These are phyloP conservation scores for Nelumbo lutea DNA, from an alignment of 164 flowering plant genomes.

Conservation along the genomic window DNA sequence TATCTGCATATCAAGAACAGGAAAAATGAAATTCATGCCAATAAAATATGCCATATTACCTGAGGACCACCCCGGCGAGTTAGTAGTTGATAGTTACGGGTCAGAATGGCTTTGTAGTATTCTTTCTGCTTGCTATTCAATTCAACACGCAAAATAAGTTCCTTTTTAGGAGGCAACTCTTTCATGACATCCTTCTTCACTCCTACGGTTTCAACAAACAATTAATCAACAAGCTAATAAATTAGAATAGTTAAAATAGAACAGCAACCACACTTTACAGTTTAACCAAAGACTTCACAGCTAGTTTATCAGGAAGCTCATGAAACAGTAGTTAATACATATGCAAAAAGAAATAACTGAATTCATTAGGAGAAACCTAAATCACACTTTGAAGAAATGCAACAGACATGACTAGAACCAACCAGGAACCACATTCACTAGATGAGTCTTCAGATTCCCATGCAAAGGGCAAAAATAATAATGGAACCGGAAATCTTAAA, in stretches of 20 bases:
- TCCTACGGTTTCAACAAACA: conserved; percentile 42
- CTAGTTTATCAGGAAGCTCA: too few relatives aligned
- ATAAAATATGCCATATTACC: conserved; percentile 30
- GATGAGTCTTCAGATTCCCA: too few relatives aligned
- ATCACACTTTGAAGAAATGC: too few relatives aligned
- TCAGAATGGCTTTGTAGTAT: conserved; percentile 91
- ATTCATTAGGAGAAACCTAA: too few relatives aligned
- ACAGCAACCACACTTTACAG: not conserved
- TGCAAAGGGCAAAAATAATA: too few relatives aligned
- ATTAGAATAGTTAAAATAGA: not conserved
- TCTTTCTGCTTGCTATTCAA: conserved; percentile 92
- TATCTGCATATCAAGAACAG: too few relatives aligned
- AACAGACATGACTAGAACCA: too few relatives aligned
- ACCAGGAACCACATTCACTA: too few relatives aligned
- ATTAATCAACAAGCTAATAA: not conserved
- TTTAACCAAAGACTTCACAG: too few relatives aligned
- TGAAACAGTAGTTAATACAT: too few relatives aligned
- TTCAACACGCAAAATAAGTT: conserved; percentile 94
- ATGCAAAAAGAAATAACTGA: too few relatives aligned
- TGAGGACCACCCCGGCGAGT: conserved; percentile 87
- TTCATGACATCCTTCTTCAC: conserved; percentile 98
- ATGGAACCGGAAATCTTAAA: too few relatives aligned
- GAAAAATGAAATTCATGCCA: not conserved
- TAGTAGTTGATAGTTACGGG: conserved; percentile 87
- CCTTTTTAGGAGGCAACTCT: conserved; percentile 96